Evolutionary conservation across 2,329 filamentous ascomycete species (phyloP), one percentile per base, ranked within the genome.

Genomic region (Xylariaceae sp.): DNA sequence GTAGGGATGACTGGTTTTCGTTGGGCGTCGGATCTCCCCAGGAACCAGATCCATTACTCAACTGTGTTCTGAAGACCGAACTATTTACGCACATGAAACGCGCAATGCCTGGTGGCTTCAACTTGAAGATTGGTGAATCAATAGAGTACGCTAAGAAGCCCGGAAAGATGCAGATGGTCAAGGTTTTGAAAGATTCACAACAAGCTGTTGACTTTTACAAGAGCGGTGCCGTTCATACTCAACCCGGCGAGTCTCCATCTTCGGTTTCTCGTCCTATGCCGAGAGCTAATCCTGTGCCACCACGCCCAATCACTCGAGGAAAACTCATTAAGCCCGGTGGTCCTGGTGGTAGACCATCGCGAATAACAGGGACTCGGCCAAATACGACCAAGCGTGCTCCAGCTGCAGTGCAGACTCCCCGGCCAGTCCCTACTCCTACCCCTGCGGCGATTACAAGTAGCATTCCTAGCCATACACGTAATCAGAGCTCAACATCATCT

Each of bases 141-240:
- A 93, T 99, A 66, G 91, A 96, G 72, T 99, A 96, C 75, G 93
- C 94, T 71, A 99, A 98, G 83, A 99, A 99, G 76, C 95, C 95
- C 1, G 91, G 91, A 53, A 99, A 99, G 78, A 84, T 91, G 73
- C 90, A 94, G 51, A 77, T 87, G 5, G 90, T 99, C 70, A 98
- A 98, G 78, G 91, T 91, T 7, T 71, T 96, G 59, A 96, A 96
- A 76, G 95, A 99, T 71, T 87, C 93, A 0, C 84, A 87, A 49
- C 83, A 89, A 49, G 78, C 82, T 3, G 87, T 87, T 44, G 95
- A 99, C 74, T 84, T 87, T 62, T 99, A 99, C 81, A 99, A 99
- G 84, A 97, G 92, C 73, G 88, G 91, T 58, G 88, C 88, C 14
- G 87, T 99, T 51, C 95, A 97, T 73, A 96, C 93, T 0, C 88